These are phyloP conservation scores for Mitragyna speciosa DNA, from an alignment of 257 asterid genomes.

Conservation along the genomic window DNA sequence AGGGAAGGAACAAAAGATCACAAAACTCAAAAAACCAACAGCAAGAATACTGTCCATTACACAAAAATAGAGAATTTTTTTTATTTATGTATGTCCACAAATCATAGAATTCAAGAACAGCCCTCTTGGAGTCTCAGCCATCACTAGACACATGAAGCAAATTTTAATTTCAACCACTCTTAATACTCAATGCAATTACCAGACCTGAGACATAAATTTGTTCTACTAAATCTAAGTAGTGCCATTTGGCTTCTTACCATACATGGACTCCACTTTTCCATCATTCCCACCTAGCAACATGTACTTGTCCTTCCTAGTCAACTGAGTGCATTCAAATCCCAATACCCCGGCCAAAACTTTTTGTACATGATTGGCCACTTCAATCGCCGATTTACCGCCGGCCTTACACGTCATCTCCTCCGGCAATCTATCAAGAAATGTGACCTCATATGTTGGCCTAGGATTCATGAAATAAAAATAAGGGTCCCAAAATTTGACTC, in stretches of 20 bases:
- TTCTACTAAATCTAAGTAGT: neutral
- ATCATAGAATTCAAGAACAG: neutral
- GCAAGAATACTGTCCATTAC: neutral
- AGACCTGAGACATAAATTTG: too few species aligned
- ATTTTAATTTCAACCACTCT: neutral
- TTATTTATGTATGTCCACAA: neutral
- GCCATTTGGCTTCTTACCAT: constrained; percentile 46
- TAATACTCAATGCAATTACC: neutral
- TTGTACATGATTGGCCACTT: constrained; percentile 97
- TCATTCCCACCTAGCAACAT: constrained; percentile 97
- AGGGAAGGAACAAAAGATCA: too few species aligned
- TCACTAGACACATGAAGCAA: neutral
- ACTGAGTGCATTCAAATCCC: constrained; percentile 91
- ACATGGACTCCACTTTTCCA: constrained; percentile 98
- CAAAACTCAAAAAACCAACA: neutral
- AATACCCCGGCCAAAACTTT: constrained; percentile 67
- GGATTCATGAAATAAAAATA: constrained; percentile 94
- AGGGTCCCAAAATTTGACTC: constrained; percentile 87
- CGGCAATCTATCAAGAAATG: constrained; percentile 71
- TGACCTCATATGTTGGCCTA: constrained; percentile 70
- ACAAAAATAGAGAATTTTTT: neutral
- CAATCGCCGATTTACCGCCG: constrained; percentile 79
- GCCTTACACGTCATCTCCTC: constrained; percentile 80
- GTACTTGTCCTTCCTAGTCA: constrained; percentile 96
- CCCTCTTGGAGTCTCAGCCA: neutral